Conservation (phyloP, 306 rosid genomes). For the Gleditsia sinensis region DNA sequence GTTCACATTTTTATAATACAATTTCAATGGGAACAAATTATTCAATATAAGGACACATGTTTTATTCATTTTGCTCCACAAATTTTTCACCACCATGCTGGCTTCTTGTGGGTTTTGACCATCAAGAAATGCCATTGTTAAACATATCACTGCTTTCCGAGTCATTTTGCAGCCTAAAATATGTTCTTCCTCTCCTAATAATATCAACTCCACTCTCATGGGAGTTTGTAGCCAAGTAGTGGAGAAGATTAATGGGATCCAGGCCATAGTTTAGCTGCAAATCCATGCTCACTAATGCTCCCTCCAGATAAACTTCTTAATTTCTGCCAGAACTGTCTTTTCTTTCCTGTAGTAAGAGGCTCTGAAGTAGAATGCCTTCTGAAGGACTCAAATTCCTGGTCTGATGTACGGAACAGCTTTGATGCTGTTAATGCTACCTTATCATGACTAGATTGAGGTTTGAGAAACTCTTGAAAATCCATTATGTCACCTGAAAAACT, state of each 20-base stretch:
- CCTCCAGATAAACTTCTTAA: slow-evolving; percentile 71
- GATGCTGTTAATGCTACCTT: slow-evolving; percentile 53
- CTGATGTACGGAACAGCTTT: slow-evolving; percentile 53
- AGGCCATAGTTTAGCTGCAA: slow-evolving; percentile 54
- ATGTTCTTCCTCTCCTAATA: not conserved
- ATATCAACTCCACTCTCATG: slow-evolving; percentile 12
- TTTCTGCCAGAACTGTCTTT: slow-evolving; percentile 68
- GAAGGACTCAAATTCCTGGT: slow-evolving; percentile 65
- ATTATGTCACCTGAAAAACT: slow-evolving; percentile 29
- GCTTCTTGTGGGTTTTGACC: not conserved
- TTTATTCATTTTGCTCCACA: slow-evolving; percentile 20
- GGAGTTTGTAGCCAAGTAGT: not conserved
- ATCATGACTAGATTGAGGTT: slow-evolving; percentile 43
- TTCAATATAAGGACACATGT: not conserved
- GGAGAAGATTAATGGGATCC: slow-evolving; percentile 46
- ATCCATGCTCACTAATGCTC: slow-evolving; percentile 80
- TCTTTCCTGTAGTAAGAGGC: slow-evolving; percentile 56
- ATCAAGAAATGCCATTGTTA: not conserved
- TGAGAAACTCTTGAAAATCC: slow-evolving; percentile 30
- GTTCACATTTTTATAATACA: not conserved
- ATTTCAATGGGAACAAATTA: slow-evolving; percentile 12
- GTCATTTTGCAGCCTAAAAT: not conserved
- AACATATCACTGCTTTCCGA: slow-evolving; percentile 1
- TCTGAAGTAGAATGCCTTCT: slow-evolving; percentile 78
- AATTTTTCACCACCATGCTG: not conserved